These are phyloP conservation scores for Hypoxylon sp. DNA, from an alignment of 2,329 filamentous ascomycete species.

Conservation along the genomic window DNA sequence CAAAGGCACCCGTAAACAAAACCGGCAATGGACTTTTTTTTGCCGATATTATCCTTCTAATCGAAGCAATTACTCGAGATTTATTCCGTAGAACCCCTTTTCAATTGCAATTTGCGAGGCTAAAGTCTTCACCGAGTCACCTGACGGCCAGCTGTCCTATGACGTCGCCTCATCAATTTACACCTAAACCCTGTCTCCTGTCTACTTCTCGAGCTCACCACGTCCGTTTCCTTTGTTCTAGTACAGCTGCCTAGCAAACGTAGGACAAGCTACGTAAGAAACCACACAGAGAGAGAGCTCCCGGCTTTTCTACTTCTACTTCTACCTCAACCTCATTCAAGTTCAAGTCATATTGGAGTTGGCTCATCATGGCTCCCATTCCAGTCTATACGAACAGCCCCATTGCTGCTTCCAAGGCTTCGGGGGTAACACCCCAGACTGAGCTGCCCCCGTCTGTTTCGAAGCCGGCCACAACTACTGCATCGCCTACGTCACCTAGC, in stretches of 20 bases:
- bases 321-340: background rate
- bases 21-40: background rate
- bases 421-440: conserved; percentile 51
- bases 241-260: conserved; percentile 23
- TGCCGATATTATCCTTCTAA: background rate
- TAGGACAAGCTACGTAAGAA: conserved; percentile 12
- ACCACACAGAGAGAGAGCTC: background rate
- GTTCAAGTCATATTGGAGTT: conserved; percentile 5
- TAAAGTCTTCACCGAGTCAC: conserved; percentile 32
- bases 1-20: background rate
- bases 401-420: conserved; percentile 65
- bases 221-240: conserved; percentile 3
- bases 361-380: conserved; percentile 67
- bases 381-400: conserved; percentile 70
- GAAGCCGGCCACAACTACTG: conserved; percentile 50
- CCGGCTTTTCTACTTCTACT: background rate
- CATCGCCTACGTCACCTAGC: conserved; percentile 42
- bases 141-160: conserved; percentile 33
- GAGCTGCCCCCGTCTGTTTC: conserved; percentile 42
- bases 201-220: conserved; percentile 2
- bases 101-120: conserved; percentile 15
- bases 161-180: conserved; percentile 34
- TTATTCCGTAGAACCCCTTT: conserved; percentile 12
- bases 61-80: background rate
- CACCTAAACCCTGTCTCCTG: conserved; percentile 2